phyloP scores from a whole-genome alignment of 2,329 filamentous ascomycete species.

The Hypoxylon sp. region DNA sequence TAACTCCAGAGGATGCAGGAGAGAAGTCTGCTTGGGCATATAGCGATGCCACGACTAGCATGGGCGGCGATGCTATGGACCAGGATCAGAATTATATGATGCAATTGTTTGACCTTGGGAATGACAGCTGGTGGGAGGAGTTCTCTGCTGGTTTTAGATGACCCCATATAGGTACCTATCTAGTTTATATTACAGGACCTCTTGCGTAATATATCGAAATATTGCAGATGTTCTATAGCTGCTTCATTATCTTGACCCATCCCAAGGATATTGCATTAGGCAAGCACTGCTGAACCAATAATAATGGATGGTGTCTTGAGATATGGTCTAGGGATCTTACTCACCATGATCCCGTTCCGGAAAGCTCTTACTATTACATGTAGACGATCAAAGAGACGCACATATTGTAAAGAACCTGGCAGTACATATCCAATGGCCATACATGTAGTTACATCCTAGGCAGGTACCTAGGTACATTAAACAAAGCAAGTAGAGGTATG shows the following conservation, averaged over 20 bases:
- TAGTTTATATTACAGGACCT: background rate
- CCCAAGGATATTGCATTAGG: background rate
- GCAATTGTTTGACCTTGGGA: slow-evolving; percentile 21
- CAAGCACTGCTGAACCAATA: background rate
- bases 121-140: slow-evolving; percentile 22
- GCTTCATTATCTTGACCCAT: background rate
- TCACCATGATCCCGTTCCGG: too few relatives aligned
- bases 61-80: background rate
- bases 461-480: too few relatives aligned
- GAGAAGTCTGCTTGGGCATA: slow-evolving; percentile 7
- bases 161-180: background rate
- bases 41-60: background rate
- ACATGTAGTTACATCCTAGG: too few relatives aligned
- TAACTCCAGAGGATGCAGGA: slow-evolving; percentile 3
- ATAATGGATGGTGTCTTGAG: background rate
- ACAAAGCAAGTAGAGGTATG: too few relatives aligned
- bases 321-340: too few relatives aligned
- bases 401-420: too few relatives aligned
- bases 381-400: too few relatives aligned
- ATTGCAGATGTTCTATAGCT: background rate
- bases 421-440: too few relatives aligned
- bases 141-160: slow-evolving; percentile 14
- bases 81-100: slow-evolving; percentile 6
- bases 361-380: too few relatives aligned
- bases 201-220: too few relatives aligned